Percentiles rank a stretch among this genome's conserved stretches.
phyloP scores from a whole-genome alignment of 108 stramenopile genomes.

The Nitzschia sp. region DNA sequence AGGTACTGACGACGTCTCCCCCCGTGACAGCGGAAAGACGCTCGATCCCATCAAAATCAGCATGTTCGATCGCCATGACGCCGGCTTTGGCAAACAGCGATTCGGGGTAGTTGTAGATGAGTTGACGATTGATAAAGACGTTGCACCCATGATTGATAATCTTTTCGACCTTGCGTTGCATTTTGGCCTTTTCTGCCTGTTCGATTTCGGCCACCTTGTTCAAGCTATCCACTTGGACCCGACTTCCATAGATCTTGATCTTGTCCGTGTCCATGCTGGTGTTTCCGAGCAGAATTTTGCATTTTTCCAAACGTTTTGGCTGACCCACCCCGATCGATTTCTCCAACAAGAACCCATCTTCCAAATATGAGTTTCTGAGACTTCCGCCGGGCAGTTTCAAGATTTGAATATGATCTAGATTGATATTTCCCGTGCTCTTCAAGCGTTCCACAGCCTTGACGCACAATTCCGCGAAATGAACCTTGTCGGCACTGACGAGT shows the following conservation, averaged over 20 bases:
- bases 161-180: constrained; percentile 96
- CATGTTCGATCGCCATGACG: constrained; percentile 99
- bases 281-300: constrained; percentile 98
- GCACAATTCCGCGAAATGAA: constrained; percentile 95
- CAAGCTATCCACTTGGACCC: constrained; percentile 95
- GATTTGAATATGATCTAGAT: constrained; percentile 97
- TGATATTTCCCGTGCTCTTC: constrained; percentile 70
- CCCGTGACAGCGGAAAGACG: constrained; percentile 96
- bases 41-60: constrained; percentile 99
- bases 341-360: constrained; percentile 97
- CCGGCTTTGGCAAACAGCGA: constrained; percentile 94
- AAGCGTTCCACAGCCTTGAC: constrained; percentile 97
- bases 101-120: constrained; percentile 99
- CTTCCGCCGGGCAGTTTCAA: constrained; percentile 96
- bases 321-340: constrained; percentile 97
- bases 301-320: constrained; percentile 93
- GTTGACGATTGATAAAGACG: constrained; percentile 99
- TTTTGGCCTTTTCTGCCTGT: constrained; percentile 97
- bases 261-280: constrained; percentile 99
- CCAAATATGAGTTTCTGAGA: constrained; percentile 95
- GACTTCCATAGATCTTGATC: constrained; percentile 99
- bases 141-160: constrained; percentile 97
- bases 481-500: constrained; percentile 95
- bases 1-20: constrained; percentile 97
- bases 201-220: constrained; percentile 99